Evolutionary conservation across 73 alveolate genomes (phyloP), one percentile per base, ranked within the genome.

Genomic region (Symbiodinium pilosum): DNA sequence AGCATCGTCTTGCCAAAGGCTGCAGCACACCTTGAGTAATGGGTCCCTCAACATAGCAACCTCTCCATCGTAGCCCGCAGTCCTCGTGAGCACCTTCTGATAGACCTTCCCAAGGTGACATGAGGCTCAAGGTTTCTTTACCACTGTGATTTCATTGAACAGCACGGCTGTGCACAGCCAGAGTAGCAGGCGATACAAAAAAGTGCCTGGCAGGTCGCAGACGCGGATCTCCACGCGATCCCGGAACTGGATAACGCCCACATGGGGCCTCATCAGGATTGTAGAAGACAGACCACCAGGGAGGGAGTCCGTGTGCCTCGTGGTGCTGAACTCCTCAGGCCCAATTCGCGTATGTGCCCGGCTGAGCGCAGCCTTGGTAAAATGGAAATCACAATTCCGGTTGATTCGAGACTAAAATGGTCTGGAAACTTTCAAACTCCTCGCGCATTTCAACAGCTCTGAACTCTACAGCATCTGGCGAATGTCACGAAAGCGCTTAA

Each of bases 331-430:
- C 81, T 59, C 93, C 68, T 93, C 99, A 5, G 99, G 99, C 3
- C 99, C 94, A 73, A 93, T 93, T 28, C 99, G 94, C 43, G 99
- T 93, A 88, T 93, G 94, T 64, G 94, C 87, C 6, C 99, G 93
- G 47, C 93, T 93, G 94, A 93, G 64, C 56, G 99, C 99, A 3
- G 99, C 99, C 87, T 44, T 43, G 71, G n/a, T n/a, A n/a, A n/a
- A n/a, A n/a, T n/a, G n/a, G n/a, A n/a, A n/a, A n/a, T n/a, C n/a
- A n/a, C n/a, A n/a, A n/a, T n/a, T n/a, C n/a, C n/a, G n/a, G n/a
- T n/a, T n/a, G n/a, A n/a, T n/a, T n/a, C n/a, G n/a, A n/a, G n/a
- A n/a, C n/a, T n/a, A n/a, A n/a, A n/a, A n/a, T n/a, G n/a, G n/a
- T n/a, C n/a, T n/a, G n/a, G n/a, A n/a, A n/a, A n/a, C n/a, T n/a